A percentile compares a stretch with the other conserved stretches of the same genome.
phyloP scores from a whole-genome alignment of 2,329 filamentous ascomycete genomes.

The Didymosphaeria variabile region DNA sequence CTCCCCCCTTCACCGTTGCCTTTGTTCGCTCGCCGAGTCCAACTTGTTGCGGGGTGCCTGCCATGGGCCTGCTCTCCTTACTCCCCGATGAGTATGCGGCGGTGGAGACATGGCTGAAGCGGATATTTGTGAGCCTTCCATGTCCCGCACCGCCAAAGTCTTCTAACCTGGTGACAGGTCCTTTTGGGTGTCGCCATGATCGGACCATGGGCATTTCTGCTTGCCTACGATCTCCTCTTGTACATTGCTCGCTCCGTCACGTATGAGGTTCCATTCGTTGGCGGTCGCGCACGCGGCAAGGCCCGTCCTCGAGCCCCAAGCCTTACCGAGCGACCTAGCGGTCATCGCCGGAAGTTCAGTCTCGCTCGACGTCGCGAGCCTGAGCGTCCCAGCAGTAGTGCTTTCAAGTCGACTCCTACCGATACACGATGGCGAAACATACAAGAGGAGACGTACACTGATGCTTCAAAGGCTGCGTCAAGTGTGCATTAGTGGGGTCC shows the following conservation, averaged over 20 bases:
- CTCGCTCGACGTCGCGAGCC: conserved; percentile 43
- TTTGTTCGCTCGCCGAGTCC: background rate
- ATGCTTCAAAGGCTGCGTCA: conserved; percentile 1
- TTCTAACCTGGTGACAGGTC: conserved; percentile 58
- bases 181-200: conserved; percentile 68
- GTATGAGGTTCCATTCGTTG: conserved; percentile 68
- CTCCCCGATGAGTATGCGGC: conserved; percentile 66
- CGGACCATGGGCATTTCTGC: conserved; percentile 67
- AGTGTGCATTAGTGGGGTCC: background rate
- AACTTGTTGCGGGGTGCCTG: conserved; percentile 2
- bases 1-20: background rate
- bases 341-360: conserved; percentile 56
- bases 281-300: conserved; percentile 68
- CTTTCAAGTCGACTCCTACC: conserved; percentile 26
- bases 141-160: background rate
- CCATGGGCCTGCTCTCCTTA: conserved; percentile 72
- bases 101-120: conserved; percentile 69
- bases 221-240: conserved; percentile 70
- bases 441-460: conserved; percentile 29
- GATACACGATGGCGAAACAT: conserved; percentile 40
- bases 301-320: conserved; percentile 69
- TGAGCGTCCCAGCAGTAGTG: conserved; percentile 31
- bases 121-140: conserved; percentile 65
- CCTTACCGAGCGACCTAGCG: conserved; percentile 65
- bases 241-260: conserved; percentile 67